phyloP scores from a whole-genome alignment of 768 basidiomycete genomes.

The Calocybe cyanea region DNA sequence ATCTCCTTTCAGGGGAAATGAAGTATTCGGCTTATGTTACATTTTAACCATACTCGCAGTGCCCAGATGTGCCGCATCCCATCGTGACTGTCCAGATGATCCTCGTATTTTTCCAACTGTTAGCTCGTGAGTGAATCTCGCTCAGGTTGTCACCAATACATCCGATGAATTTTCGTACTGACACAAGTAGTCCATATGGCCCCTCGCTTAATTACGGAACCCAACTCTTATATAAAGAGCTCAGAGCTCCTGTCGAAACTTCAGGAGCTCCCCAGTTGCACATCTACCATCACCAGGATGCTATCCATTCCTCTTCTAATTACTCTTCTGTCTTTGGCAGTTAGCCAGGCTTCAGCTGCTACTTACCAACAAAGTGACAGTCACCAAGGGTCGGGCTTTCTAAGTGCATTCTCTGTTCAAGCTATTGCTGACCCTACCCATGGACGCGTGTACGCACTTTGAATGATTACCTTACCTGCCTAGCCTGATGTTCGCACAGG shows the following conservation, averaged over 20 bases:
- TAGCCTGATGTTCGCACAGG: constrained; percentile 17
- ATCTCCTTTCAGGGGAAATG: not conserved
- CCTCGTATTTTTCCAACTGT: not conserved
- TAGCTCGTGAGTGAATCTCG: not conserved
- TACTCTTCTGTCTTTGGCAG: constrained; percentile 11
- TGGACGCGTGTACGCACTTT: constrained; percentile 52
- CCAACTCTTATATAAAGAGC: constrained; percentile 1
- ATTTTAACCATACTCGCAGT: constrained; percentile 1
- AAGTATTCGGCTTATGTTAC: not conserved
- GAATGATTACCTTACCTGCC: not conserved
- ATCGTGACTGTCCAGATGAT: constrained; percentile 11
- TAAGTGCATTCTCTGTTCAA: constrained; percentile 45
- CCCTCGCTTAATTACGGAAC: not conserved
- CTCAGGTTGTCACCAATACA: not conserved
- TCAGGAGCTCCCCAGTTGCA: not conserved
- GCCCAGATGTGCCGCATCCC: not conserved
- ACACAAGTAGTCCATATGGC: not conserved
- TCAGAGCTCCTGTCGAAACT: not conserved
- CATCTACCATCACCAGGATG: not conserved
- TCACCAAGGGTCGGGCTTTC: constrained; percentile 43
- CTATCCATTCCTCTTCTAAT: not conserved
- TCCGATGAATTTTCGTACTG: not conserved
- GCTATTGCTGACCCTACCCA: constrained; percentile 58
- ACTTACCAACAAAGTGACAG: constrained; percentile 45
- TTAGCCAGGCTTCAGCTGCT: constrained; percentile 31